Base-by-base conservation (phyloP, 768 basidiomycete species). In the Rhodotorula graminis region DNA sequence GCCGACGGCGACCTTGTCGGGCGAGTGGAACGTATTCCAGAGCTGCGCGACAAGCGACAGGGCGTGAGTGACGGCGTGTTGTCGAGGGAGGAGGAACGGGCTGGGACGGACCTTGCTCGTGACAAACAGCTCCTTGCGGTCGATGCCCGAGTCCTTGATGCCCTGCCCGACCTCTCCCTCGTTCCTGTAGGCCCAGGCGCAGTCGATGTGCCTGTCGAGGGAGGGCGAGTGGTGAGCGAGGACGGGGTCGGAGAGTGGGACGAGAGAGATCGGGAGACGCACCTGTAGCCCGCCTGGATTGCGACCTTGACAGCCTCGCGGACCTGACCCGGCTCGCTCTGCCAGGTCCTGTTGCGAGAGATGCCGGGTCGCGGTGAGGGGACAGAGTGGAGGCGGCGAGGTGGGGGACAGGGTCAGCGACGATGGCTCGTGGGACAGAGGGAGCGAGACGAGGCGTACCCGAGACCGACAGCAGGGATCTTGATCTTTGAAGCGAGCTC, bases 11-110 rank as follows among this genome's bases (percentile, higher is more conserved):
- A 89, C 90, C 61, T 84, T 79, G 9, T 85, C 84, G 5, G 89
- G 88, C 69, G 84, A 85, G 78, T 91, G 90, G 19, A 85, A 83
- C 49, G 84, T 83, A 81, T 92, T 92, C 91, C 91, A 93, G 56
- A 91, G 84, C 81, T 93, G 90, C 57, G 10, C 8, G 8, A 0
- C 27, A 2, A 3, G 0, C n/a, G n/a, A n/a, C n/a, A n/a, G n/a
- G n/a, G n/a, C 29, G 11, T 29, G 9, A 37, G 37, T 9, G 37
- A 37, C 37, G 5, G 37, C 37, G 4, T 9, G 37, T 5, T 9
- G 5, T 9, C 9, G 12, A 15, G 58, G 23, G 4, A 15, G 7
- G 3, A 0, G 40, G 12, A 18, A 1, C 27, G 6, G 8, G 6
- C 14, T 55, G 1, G 7, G 18, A 31, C n/a, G 47, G n/a, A 29